phyloP scores from a whole-genome alignment of 352 stramenopile species.

The Phytophthora rubi region DNA sequence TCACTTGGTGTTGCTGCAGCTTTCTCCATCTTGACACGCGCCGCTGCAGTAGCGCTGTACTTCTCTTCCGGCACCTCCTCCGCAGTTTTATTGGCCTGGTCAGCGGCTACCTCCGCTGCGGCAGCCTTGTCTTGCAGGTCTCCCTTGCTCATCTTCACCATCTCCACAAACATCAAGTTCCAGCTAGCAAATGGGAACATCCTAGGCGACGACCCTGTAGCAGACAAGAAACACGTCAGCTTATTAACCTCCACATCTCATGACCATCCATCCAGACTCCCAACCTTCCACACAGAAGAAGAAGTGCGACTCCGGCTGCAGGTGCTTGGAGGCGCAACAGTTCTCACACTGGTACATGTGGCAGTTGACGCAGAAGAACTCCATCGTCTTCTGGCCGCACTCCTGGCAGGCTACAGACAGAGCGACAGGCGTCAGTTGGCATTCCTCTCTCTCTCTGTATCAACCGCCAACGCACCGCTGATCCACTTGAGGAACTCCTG shows the following conservation, averaged over 20 bases:
- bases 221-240: background rate
- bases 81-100: background rate
- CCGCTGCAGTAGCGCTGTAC: slow-evolving; percentile 5
- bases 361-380: slow-evolving; percentile 70
- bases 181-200: slow-evolving; percentile 57
- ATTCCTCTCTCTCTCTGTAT: background rate
- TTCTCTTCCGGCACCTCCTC: slow-evolving; percentile 10
- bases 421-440: slow-evolving; percentile 10
- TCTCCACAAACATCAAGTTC: slow-evolving; percentile 49
- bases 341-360: slow-evolving; percentile 61
- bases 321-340: slow-evolving; percentile 56
- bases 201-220: slow-evolving; percentile 42
- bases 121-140: slow-evolving; percentile 34
- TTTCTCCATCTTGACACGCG: slow-evolving; percentile 34
- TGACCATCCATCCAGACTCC: no score
- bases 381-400: slow-evolving; percentile 45
- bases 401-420: slow-evolving; percentile 53
- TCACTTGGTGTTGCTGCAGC: slow-evolving; percentile 9
- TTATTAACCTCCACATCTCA: background rate
- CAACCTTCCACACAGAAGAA: slow-evolving; percentile 69
- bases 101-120: background rate
- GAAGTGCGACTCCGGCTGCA: slow-evolving; percentile 45
- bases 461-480: slow-evolving; percentile 38
- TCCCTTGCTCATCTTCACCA: slow-evolving; percentile 48
- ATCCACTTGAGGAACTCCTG: slow-evolving; percentile 51